phyloP scores from a whole-genome alignment of 2,329 filamentous ascomycete genomes.

The Penicillium sp. region DNA sequence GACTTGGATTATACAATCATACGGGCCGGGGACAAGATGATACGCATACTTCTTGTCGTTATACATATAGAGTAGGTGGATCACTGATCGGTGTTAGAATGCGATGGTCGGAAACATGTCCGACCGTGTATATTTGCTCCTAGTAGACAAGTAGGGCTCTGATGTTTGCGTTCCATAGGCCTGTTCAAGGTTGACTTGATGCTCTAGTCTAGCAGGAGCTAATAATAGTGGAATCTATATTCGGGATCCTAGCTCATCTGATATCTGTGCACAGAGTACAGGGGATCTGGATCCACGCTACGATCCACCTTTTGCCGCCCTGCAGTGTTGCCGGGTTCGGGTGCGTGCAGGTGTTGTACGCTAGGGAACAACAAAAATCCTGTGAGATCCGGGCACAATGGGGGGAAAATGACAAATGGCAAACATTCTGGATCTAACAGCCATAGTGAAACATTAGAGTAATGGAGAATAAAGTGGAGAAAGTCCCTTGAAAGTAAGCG shows the following conservation, averaged over 20 bases:
- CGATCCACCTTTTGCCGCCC: slow-evolving; percentile 11
- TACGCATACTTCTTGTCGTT: not conserved
- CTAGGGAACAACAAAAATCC: not conserved
- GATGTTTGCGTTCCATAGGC: not conserved
- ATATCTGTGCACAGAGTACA: not conserved
- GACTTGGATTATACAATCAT: not conserved
- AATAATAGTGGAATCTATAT: not conserved
- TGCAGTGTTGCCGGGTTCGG: slow-evolving; percentile 13
- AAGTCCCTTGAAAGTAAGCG: not conserved
- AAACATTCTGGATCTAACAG: not conserved
- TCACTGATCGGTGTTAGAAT: not conserved
- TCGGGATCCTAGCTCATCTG: not conserved
- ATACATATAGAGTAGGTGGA: not conserved
- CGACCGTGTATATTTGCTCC: not conserved
- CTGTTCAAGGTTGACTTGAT: not conserved
- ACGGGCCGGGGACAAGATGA: not conserved
- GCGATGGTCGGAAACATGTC: not conserved
- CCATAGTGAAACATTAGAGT: not conserved
- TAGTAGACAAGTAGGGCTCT: not conserved
- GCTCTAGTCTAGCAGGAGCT: not conserved
- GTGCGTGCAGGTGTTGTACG: slow-evolving; percentile 9
- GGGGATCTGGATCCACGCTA: slow-evolving; percentile 5
- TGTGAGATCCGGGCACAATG: not conserved
- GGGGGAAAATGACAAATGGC: not conserved
- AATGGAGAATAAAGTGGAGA: slow-evolving; percentile 1